Conservation (phyloP, 2,329 filamentous ascomycete species). For the Xylariaceae sp. region DNA sequence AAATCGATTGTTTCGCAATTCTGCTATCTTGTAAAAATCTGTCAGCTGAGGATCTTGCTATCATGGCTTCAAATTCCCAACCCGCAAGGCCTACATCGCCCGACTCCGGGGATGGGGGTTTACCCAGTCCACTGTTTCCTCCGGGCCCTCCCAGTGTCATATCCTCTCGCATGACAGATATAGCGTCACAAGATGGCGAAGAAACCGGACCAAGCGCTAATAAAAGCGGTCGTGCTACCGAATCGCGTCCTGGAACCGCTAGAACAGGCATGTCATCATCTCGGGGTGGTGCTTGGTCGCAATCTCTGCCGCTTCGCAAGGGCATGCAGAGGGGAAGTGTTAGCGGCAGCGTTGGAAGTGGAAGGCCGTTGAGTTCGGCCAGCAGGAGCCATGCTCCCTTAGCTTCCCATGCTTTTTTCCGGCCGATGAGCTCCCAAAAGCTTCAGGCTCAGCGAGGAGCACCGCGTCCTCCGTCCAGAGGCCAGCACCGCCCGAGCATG, state of each 20-base stretch:
- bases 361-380: conserved; percentile 69
- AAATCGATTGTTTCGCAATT: not conserved
- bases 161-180: conserved; percentile 75
- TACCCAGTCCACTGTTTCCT: conserved; percentile 50
- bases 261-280: conserved; percentile 59
- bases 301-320: conserved; percentile 62
- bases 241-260: conserved; percentile 63
- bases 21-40: not conserved
- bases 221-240: conserved; percentile 50
- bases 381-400: conserved; percentile 90
- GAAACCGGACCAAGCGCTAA: conserved; percentile 35
- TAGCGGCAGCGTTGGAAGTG: conserved; percentile 49
- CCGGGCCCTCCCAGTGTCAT: conserved; percentile 68
- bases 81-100: conserved; percentile 47
- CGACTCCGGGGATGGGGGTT: conserved; percentile 46
- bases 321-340: conserved; percentile 53
- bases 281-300: conserved; percentile 57
- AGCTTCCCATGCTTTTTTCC: conserved; percentile 90
- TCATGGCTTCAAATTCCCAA: conserved; percentile 49
- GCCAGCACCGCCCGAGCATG: conserved; percentile 46
- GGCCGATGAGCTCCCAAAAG: conserved; percentile 94
- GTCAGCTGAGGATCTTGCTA: conserved; percentile 3
- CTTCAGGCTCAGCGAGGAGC: conserved; percentile 85
- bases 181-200: conserved; percentile 63
- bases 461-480: conserved; percentile 52